Percentiles rank a stretch among this genome's conserved stretches.
Conservation (phyloP, 768 basidiomycete species). For the Amanita pseudoporphyria region DNA sequence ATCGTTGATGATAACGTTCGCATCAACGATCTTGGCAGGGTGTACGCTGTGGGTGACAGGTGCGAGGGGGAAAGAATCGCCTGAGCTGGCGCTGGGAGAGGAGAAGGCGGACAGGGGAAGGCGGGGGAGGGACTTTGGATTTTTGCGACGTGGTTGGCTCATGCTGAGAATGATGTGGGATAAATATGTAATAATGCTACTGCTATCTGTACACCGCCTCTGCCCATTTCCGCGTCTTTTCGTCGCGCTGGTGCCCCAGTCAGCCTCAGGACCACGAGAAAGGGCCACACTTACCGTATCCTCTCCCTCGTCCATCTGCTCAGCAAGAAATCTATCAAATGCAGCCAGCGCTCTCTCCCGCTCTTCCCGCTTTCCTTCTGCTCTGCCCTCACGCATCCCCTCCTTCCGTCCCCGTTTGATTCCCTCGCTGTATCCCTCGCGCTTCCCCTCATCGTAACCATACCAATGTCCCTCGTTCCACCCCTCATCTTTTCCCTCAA, state of each 20-base stretch:
- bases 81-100: slow-evolving; percentile 57
- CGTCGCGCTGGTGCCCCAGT: slow-evolving; percentile 12
- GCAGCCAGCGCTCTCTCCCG: slow-evolving; percentile 43
- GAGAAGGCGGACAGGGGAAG: slow-evolving; percentile 72
- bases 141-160: slow-evolving; percentile 39
- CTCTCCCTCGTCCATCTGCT: slow-evolving; percentile 24
- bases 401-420: slow-evolving; percentile 28
- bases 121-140: slow-evolving; percentile 53
- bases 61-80: slow-evolving; percentile 58
- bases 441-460: slow-evolving; percentile 29
- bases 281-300: slow-evolving; percentile 14
- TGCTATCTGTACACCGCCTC: background rate
- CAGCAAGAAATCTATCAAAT: slow-evolving; percentile 45
- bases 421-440: slow-evolving; percentile 34
- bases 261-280: background rate
- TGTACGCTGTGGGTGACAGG: slow-evolving; percentile 59
- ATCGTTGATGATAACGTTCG: slow-evolving; percentile 42
- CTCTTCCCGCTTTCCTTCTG: slow-evolving; percentile 38
- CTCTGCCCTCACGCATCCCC: slow-evolving; percentile 36
- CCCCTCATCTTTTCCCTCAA: slow-evolving; percentile 34
- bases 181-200: background rate
- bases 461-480: slow-evolving; percentile 25
- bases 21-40: slow-evolving; percentile 58
- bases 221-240: slow-evolving; percentile 26
- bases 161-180: background rate